Evolutionary conservation across 345 rosid genomes (phyloP), one percentile per base, ranked within the genome.

Genomic region (Nasturtium officinale): DNA sequence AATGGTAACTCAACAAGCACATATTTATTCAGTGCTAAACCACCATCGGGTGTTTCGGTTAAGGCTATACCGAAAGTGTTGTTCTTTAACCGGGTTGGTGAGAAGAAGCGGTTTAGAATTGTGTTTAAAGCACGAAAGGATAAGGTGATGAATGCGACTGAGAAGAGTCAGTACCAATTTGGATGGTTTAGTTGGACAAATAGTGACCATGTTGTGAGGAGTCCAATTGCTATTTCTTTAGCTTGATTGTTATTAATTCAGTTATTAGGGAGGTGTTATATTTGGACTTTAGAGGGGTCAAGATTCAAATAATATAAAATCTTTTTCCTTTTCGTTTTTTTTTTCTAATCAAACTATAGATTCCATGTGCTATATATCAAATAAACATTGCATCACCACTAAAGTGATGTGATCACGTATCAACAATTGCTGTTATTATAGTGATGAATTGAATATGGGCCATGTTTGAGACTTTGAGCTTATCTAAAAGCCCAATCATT

Each of bases 131-230:
- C 61, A 29, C 3, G 16, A 17, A 45, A 25, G 59, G 13, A 32
- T 12, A 28, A 28, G 4, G 20, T 1, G 54, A 9, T 50, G 9
- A 66, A 77, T 33, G 38, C 5, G 25, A 11, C 50, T 59, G 73
- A 62, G 32, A 78, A 65, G 69, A 80, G 77, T 65, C 82, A 61
- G 5, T 90, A 86, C 77, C 84, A 37, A 20, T 89, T 90, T 63
- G 98, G 98, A 20, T 87, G 86, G 92, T 93, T 81, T 61, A 81
- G 80, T 63, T 93, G 96, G 97, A 67, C 67, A 18, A 87, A 90
- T 74, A 77, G 78, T 4, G 9, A 60, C 53, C 88, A 87, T 64
- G 40, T 16, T 30, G 98, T 90, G 12, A 83, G 80, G 72, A 93
- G 97, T 82, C 92, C 94, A 5, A 69, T 89, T 37, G 92, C 85